A percentile compares a stretch with the other conserved stretches of the same genome.
phyloP scores from a whole-genome alignment of 129 eudicot genomes.

The sunflower (Helianthus annuus) region HanXRQr2.0-SUNRISE NC_035441.2:15124875-15125374 shows the following conservation, averaged over 20 bases:
- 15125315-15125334: slow-evolving; percentile 81
- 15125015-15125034: slow-evolving; percentile 74
- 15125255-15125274: neutral
- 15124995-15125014: slow-evolving; percentile 83
- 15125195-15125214: slow-evolving; percentile 17
- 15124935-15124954: neutral
- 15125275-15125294: slow-evolving; percentile 76
- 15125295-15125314: slow-evolving; percentile 90
- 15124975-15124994: slow-evolving; percentile 76
- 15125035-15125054: slow-evolving; percentile 54
- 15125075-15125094: neutral
- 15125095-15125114: neutral
- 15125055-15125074: neutral
- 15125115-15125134: neutral
- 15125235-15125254: neutral
- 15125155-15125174: slow-evolving; percentile 43
- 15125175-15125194: slow-evolving; percentile 42
- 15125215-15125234: neutral
- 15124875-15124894: slow-evolving; percentile 81
- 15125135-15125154: slow-evolving; percentile 39
- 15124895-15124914: slow-evolving; percentile 57
- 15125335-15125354: slow-evolving; percentile 75
- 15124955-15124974: slow-evolving; percentile 20
- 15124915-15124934: neutral
- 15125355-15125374: slow-evolving; percentile 79